Percentiles rank a stretch among this genome's conserved stretches.
These are phyloP conservation scores for Hemileccinum impolitum DNA, from an alignment of 768 basidiomycete species.

Conservation along the genomic window DNA sequence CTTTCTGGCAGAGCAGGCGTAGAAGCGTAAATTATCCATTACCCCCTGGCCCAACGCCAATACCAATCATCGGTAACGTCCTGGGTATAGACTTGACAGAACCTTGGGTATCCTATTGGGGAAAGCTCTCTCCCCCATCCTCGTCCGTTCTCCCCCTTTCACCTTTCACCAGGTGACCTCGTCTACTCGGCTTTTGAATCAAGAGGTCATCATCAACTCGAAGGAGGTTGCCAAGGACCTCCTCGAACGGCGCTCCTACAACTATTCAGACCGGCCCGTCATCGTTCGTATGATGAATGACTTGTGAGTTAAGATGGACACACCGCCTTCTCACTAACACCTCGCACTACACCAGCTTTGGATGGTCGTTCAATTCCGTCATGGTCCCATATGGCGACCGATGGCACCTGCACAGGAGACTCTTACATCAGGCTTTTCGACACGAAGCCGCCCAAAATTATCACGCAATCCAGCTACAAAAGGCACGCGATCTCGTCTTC, in stretches of 20 bases:
- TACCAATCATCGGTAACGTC: slow-evolving; percentile 34
- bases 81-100: slow-evolving; percentile 23
- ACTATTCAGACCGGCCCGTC: slow-evolving; percentile 43
- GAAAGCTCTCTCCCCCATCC: slow-evolving; percentile 16
- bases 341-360: slow-evolving; percentile 15
- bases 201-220: slow-evolving; percentile 39
- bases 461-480: slow-evolving; percentile 23
- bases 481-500: slow-evolving; percentile 22
- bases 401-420: slow-evolving; percentile 28
- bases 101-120: slow-evolving; percentile 36
- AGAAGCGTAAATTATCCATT: slow-evolving; percentile 21
- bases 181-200: slow-evolving; percentile 36
- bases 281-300: slow-evolving; percentile 27
- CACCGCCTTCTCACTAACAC: not conserved
- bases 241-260: slow-evolving; percentile 42
- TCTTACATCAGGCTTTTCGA: slow-evolving; percentile 30
- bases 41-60: slow-evolving; percentile 51
- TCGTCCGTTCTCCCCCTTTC: not conserved
- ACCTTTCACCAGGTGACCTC: slow-evolving; percentile 29
- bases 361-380: slow-evolving; percentile 29
- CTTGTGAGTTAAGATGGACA: slow-evolving; percentile 17
- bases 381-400: slow-evolving; percentile 26
- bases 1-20: slow-evolving; percentile 7
- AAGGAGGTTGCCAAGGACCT: slow-evolving; percentile 38
- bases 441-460: slow-evolving; percentile 18